Evolutionary conservation across 2,329 filamentous ascomycete genomes (phyloP).

Genomic region (Camptophora hylomeconis): DNA sequence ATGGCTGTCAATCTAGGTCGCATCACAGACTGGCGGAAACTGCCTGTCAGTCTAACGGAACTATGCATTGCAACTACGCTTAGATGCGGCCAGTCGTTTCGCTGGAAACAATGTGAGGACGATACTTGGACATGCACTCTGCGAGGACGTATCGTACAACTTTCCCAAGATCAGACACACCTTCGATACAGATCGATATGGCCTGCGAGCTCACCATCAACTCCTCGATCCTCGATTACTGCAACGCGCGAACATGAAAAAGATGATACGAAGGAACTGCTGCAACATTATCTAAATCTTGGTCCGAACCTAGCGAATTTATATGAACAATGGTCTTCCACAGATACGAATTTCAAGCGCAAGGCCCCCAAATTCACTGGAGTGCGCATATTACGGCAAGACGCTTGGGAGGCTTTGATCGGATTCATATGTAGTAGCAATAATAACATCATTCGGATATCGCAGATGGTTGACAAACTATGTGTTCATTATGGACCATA

Average conservation of each 20-base stretch:
- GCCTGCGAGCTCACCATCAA: conserved; percentile 24
- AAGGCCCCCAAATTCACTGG: conserved; percentile 80
- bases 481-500: conserved; percentile 73
- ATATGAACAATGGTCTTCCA: conserved; percentile 75
- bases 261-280: conserved; percentile 51
- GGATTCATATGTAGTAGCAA: conserved; percentile 98
- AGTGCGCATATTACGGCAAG: conserved; percentile 83
- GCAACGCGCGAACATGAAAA: conserved; percentile 20
- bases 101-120: conserved; percentile 68
- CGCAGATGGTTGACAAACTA: conserved; percentile 88
- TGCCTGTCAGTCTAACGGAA: conserved; percentile 71
- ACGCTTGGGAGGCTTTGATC: conserved; percentile 88
- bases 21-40: conserved; percentile 70
- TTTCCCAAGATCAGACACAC: conserved; percentile 67
- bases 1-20: too few species aligned
- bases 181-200: conserved; percentile 68
- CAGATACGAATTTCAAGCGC: conserved; percentile 77
- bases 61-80: conserved; percentile 90
- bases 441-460: conserved; percentile 92
- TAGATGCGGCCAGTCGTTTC: conserved; percentile 87
- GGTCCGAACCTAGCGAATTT: conserved; percentile 59
- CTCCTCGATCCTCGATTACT: conserved; percentile 26
- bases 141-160: conserved; percentile 67
- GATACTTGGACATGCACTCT: conserved; percentile 87
- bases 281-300: conserved; percentile 81